Percentiles rank a stretch among this genome's conserved stretches.
Conservation (phyloP, 495 filamentous ascomycete species). For the Elaphomyces granulatus region DNA sequence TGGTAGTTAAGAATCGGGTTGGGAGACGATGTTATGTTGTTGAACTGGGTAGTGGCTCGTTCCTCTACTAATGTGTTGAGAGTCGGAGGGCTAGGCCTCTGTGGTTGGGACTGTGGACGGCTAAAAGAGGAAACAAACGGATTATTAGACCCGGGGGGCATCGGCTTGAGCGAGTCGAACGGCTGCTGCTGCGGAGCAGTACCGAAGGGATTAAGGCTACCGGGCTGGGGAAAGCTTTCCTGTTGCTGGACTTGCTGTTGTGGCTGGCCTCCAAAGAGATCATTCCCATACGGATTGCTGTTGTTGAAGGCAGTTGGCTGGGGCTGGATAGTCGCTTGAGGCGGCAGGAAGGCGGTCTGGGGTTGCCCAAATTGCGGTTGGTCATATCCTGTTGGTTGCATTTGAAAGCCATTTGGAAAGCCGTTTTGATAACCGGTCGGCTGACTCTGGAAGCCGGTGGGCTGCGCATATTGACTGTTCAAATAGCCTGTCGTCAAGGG, state of each 20-base stretch:
- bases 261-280: constrained; percentile 30
- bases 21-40: constrained; percentile 20
- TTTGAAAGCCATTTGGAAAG: constrained; percentile 49
- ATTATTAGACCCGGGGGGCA: constrained; percentile 87
- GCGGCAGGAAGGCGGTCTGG: constrained; percentile 38
- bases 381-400: constrained; percentile 47
- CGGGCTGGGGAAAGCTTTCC: constrained; percentile 47
- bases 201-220: constrained; percentile 71
- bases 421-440: constrained; percentile 53
- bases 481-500: constrained; percentile 73
- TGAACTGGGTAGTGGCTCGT: constrained; percentile 43
- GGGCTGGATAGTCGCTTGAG: constrained; percentile 41
- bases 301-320: constrained; percentile 59
- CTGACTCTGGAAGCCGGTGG: constrained; percentile 48
- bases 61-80: constrained; percentile 59
- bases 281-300: constrained; percentile 55
- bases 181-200: constrained; percentile 28
- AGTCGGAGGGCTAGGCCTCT: constrained; percentile 42
- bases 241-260: constrained; percentile 40
- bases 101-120: constrained; percentile 33
- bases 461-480: constrained; percentile 70
- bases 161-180: constrained; percentile 31
- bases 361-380: constrained; percentile 36
- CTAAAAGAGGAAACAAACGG: constrained; percentile 78
- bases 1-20: constrained; percentile 42